Base-by-base conservation (phyloP, 2,329 filamentous ascomycete species). In the Alternaria arborescens region DNA sequence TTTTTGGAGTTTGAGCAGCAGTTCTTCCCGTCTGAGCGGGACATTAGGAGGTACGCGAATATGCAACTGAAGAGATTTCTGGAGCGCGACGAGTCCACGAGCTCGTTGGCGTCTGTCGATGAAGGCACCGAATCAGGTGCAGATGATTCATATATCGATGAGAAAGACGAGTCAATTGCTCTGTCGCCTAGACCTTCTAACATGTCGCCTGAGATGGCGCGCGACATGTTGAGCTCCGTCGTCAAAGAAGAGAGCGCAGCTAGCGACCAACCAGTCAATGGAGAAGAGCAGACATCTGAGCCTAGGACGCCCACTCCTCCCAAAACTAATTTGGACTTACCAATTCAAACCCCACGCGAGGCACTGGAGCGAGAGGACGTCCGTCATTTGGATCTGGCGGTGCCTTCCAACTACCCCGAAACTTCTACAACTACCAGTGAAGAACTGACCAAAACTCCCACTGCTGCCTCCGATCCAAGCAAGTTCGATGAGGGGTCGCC, bases 41-140 rank as follows among this genome's bases (percentile, higher is more conserved):
- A 99, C 80, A 97, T 99, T 72, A 88, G 93, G 64, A 89, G 95
- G 71, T 83, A 99, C 62, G 97, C 95, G 12, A 93, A 94, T 60
- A 85, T 97, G 63, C 96, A 99, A 75, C 83, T 99, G 58, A 94
- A 92, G 76, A 97, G 96, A 77, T 99, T 99, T 74, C 88, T 94
- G 8, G 94, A 98, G 76, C 91, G 83, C 59, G 85, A 93, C 70
- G 92, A 94, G 65, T 93, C 92, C 3, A 90, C 91, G 60, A 89
- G 92, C 59, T 91, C 91, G 1, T 81, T 94, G 16, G 84, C 85
- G 5, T 88, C 90, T 7, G 87, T 87, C 12, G 93, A 96, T 51
- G 88, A 91, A 42, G 83, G 84, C 3, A 81, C 83, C 8, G 88
- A 90, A 57, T 71, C 70, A 5, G 71, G 71, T 22, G 64, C 67